A percentile compares a stretch with the other conserved stretches of the same genome.
Evolutionary conservation across 2,329 filamentous ascomycete genomes (phyloP).

Genomic region (Fusarium brevicatenulatum): DNA sequence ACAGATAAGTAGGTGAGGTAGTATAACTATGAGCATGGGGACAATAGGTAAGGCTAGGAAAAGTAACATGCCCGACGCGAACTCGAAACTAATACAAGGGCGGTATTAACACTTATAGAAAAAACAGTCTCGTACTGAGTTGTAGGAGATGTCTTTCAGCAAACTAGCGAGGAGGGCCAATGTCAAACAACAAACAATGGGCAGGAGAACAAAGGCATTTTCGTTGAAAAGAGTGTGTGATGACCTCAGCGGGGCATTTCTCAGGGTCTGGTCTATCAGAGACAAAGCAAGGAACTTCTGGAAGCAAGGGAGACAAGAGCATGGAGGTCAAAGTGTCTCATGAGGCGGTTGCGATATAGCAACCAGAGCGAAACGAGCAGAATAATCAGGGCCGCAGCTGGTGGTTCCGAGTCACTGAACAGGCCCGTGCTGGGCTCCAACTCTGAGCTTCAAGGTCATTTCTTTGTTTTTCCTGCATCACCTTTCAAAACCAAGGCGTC

Average conservation of each 20-base stretch:
- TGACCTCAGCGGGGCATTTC: constrained; percentile 1
- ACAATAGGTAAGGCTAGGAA: constrained; percentile 4
- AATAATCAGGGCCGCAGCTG: not conserved
- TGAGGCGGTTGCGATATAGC: constrained; percentile 1
- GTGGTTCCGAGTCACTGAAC: not conserved
- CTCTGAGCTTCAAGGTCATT: constrained; percentile 1
- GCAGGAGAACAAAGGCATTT: constrained; percentile 2
- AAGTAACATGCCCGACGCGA: constrained; percentile 8
- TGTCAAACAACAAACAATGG: constrained; percentile 10
- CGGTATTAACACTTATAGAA: not conserved
- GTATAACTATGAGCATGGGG: constrained; percentile 20
- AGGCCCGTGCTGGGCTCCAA: constrained; percentile 9
- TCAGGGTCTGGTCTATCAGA: constrained; percentile 10
- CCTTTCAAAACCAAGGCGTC: not conserved
- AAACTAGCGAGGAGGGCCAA: not conserved
- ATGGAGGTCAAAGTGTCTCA: constrained; percentile 20
- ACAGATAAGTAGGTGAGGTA: constrained; percentile 1
- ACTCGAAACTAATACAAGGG: constrained; percentile 31
- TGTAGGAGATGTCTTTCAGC: constrained; percentile 20
- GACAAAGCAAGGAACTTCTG: constrained; percentile 1
- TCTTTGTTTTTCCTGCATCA: not conserved
- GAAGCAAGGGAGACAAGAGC: constrained; percentile 23
- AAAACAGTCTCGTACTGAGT: constrained; percentile 4
- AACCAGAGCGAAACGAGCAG: constrained; percentile 3
- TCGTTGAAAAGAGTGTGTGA: not conserved